A percentile compares a stretch with the other conserved stretches of the same genome.
These are phyloP conservation scores for Polyporus tsugae DNA, from an alignment of 1,284 basidiomycete genomes.

Conservation along the genomic window DNA sequence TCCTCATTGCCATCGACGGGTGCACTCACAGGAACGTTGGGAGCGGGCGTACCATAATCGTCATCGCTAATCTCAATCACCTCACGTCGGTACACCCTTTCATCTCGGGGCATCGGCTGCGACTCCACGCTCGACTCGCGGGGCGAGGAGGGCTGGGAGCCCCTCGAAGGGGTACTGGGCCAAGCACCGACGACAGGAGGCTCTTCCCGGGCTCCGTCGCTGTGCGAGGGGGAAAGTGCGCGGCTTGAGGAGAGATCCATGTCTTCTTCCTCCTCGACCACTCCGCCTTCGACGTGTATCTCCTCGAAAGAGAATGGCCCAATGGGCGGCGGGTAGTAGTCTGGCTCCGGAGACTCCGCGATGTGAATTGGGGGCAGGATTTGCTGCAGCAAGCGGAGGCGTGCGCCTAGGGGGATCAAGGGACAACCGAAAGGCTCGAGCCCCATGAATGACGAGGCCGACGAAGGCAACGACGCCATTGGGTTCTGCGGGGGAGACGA, in stretches of 20 bases:
- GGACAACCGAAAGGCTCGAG: neutral
- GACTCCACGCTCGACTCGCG: constrained; percentile 1
- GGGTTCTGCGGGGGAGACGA: constrained; percentile 20
- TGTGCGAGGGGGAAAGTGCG: constrained; percentile 18
- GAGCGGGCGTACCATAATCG: constrained; percentile 12
- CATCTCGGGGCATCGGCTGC: neutral
- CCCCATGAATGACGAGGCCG: neutral
- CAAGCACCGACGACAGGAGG: constrained; percentile 27
- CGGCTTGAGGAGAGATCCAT: constrained; percentile 33
- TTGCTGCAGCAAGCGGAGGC: constrained; percentile 28
- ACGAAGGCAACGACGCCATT: constrained; percentile 12
- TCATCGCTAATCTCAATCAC: constrained; percentile 32
- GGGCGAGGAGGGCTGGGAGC: constrained; percentile 2
- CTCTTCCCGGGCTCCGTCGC: constrained; percentile 11
- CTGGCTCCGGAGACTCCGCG: constrained; percentile 9
- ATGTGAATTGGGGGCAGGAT: constrained; percentile 29
- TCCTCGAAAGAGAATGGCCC: constrained; percentile 15
- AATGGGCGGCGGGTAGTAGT: constrained; percentile 3
- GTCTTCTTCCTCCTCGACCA: constrained; percentile 24
- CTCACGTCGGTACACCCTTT: constrained; percentile 5
- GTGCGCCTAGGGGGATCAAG: constrained; percentile 9
- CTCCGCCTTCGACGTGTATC: constrained; percentile 10
- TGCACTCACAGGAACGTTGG: neutral
- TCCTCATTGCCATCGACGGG: constrained; percentile 3
- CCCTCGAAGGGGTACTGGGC: constrained; percentile 16